Base-by-base conservation (phyloP, 768 basidiomycete species). In the Kwoniella mangroviensis region DNA sequence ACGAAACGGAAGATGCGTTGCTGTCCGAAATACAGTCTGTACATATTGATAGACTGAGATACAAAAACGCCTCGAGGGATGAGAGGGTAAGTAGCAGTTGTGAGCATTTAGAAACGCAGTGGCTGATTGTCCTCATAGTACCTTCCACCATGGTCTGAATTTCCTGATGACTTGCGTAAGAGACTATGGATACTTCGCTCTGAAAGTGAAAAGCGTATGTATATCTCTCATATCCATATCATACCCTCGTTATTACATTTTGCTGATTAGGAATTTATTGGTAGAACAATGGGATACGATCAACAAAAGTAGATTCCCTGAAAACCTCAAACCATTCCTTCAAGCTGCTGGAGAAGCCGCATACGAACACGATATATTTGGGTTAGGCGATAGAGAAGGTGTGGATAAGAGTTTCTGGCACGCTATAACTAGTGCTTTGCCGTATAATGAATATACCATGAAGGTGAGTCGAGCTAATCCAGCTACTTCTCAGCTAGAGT, bases 221-320 rank as follows among this genome's bases (percentile, higher is more conserved):
- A 17, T 13, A 12, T 22, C n/a, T 24, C 43, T 22, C 34, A 17
- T 12, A 45, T 41, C 6, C 56, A n/a, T 40, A 21, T 22, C 22
- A 28, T 54, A 3, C 17, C 9, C 21, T 13, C 12, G 68, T 21
- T 54, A 12, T 12, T 40, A 19, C 9, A 6, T 4, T 11, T 19
- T 24, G 17, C 43, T n/a, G 26, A 54, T 19, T 69, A 17, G 21
- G 21, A 2, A 3, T 2, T 12, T 19, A 26, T 34, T 34, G 34
- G 34, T 45, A 79, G 92, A 93, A 81, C 86, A 85, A 49, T 96
- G 91, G 90, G 62, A 65, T 24, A 7, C 45, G 4, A 87, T 87
- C 51, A 85, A 87, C 69, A 94, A 93, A 84, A 91, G 90, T 76
- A 95, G 93, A 80, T 99, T 99, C 85, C 96, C 96, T 9, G 89